These are phyloP conservation scores for Trametes polyzona DNA, from an alignment of 1,284 basidiomycete species.

Conservation along the genomic window DNA sequence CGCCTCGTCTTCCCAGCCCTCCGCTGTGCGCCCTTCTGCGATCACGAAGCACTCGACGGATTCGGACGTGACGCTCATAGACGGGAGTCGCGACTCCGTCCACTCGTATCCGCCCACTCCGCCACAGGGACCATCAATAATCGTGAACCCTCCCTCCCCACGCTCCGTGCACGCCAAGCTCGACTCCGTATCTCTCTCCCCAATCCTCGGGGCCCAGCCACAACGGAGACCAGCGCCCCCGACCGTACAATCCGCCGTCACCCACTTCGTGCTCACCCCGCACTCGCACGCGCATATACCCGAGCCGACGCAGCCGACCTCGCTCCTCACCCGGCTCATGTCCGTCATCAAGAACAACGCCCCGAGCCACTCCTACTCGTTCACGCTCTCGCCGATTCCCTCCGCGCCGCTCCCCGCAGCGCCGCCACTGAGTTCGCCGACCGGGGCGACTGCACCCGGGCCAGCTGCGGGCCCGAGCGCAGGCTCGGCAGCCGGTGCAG, in stretches of 20 bases:
- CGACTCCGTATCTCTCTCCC: constrained; percentile 32
- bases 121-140: constrained; percentile 35
- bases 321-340: constrained; percentile 61
- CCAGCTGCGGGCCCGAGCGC: constrained; percentile 16
- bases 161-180: constrained; percentile 45
- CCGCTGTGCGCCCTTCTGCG: not conserved
- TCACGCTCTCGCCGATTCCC: constrained; percentile 54
- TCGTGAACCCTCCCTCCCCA: constrained; percentile 50
- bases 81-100: constrained; percentile 38
- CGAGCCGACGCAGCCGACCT: constrained; percentile 38
- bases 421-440: constrained; percentile 9
- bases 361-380: constrained; percentile 67
- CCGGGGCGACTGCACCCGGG: constrained; percentile 25
- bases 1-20: constrained; percentile 15
- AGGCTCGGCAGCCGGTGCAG: constrained; percentile 28
- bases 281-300: constrained; percentile 48
- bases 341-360: constrained; percentile 57
- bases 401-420: constrained; percentile 19
- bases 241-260: constrained; percentile 28
- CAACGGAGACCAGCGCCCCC: constrained; percentile 1
- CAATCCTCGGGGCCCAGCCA: not conserved
- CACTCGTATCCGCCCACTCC: constrained; percentile 76
- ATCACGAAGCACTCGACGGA: constrained; percentile 36
- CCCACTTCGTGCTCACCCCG: constrained; percentile 66
- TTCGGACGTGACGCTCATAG: constrained; percentile 35